These are phyloP conservation scores for Aspergillus bertholletiae DNA, from an alignment of 495 filamentous ascomycete genomes.

Conservation along the genomic window DNA sequence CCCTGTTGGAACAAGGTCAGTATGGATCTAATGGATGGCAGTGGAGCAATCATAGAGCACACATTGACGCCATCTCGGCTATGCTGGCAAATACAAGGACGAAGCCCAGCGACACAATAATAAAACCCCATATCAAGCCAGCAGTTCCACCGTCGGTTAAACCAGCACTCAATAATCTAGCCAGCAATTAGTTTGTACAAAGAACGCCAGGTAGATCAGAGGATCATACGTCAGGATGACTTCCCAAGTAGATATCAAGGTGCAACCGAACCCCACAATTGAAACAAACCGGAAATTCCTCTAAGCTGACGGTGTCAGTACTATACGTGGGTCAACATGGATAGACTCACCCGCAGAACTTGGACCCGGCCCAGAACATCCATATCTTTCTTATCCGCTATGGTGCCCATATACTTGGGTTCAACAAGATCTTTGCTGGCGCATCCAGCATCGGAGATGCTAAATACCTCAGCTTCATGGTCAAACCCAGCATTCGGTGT, in stretches of 20 bases:
- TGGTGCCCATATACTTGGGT: slow-evolving; percentile 39
- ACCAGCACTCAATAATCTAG: slow-evolving; percentile 37
- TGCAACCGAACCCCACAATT: slow-evolving; percentile 45
- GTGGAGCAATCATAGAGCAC: slow-evolving; percentile 4
- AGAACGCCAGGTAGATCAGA: background rate
- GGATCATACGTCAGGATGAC: slow-evolving; percentile 40
- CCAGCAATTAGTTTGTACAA: slow-evolving; percentile 6
- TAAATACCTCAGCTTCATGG: slow-evolving; percentile 11
- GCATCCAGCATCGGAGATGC: slow-evolving; percentile 21
- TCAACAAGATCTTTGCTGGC: slow-evolving; percentile 27
- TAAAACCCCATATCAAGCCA: slow-evolving; percentile 55
- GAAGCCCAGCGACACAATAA: slow-evolving; percentile 45
- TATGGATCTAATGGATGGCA: background rate
- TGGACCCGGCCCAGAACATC: slow-evolving; percentile 40
- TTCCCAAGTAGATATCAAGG: slow-evolving; percentile 46
- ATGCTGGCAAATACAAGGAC: slow-evolving; percentile 48
- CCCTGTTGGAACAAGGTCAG: slow-evolving; percentile 19
- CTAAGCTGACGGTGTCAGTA: slow-evolving; percentile 22
- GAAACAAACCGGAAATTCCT: slow-evolving; percentile 49
- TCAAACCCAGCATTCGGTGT: slow-evolving; percentile 3
- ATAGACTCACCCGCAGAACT: slow-evolving; percentile 35
- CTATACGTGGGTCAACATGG: background rate
- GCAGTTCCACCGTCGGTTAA: slow-evolving; percentile 55
- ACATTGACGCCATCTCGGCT: slow-evolving; percentile 58
- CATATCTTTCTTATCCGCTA: slow-evolving; percentile 40